These are phyloP conservation scores for Leptographium wingfieldii DNA, from an alignment of 2,329 filamentous ascomycete genomes.

Conservation along the genomic window DNA sequence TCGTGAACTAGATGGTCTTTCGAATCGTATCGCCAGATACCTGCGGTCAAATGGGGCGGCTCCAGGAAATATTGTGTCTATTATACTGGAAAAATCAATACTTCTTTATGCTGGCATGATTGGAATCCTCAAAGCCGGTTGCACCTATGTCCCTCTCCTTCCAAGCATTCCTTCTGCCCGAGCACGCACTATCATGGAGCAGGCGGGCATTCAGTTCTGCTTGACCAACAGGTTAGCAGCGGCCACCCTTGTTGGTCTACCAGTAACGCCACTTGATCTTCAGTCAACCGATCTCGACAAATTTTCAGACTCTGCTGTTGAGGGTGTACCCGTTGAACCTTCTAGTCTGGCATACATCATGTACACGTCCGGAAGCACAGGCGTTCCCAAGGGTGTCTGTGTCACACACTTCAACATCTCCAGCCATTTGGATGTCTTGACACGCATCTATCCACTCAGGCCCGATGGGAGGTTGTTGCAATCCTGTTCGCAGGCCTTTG, in stretches of 20 bases:
- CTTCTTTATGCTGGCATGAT: slow-evolving; percentile 63
- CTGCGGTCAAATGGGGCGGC: slow-evolving; percentile 34
- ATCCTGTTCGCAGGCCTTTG: slow-evolving; percentile 73
- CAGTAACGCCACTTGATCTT: slow-evolving; percentile 21
- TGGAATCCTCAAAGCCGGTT: slow-evolving; percentile 60
- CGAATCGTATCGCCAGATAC: slow-evolving; percentile 50
- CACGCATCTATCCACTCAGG: slow-evolving; percentile 48
- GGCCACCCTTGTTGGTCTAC: neutral
- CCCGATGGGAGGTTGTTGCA: slow-evolving; percentile 54
- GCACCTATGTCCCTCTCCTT: slow-evolving; percentile 68
- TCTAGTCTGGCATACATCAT: slow-evolving; percentile 60
- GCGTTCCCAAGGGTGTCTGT: slow-evolving; percentile 65
- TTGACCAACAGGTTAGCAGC: slow-evolving; percentile 17
- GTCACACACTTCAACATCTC: slow-evolving; percentile 65
- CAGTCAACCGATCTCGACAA: slow-evolving; percentile 14
- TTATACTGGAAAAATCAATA: slow-evolving; percentile 66
- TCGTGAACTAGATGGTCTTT: slow-evolving; percentile 44
- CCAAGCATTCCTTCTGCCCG: slow-evolving; percentile 56
- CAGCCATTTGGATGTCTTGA: slow-evolving; percentile 60
- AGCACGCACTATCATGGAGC: slow-evolving; percentile 46
- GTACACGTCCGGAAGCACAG: slow-evolving; percentile 76
- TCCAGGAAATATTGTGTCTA: slow-evolving; percentile 49
- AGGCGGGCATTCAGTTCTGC: slow-evolving; percentile 39
- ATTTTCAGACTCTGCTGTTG: slow-evolving; percentile 14
- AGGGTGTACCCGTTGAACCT: slow-evolving; percentile 26